A percentile compares a stretch with the other conserved stretches of the same genome.
Evolutionary conservation across 1,284 basidiomycete genomes (phyloP).

Genomic region (Golubevia pallescens): DNA sequence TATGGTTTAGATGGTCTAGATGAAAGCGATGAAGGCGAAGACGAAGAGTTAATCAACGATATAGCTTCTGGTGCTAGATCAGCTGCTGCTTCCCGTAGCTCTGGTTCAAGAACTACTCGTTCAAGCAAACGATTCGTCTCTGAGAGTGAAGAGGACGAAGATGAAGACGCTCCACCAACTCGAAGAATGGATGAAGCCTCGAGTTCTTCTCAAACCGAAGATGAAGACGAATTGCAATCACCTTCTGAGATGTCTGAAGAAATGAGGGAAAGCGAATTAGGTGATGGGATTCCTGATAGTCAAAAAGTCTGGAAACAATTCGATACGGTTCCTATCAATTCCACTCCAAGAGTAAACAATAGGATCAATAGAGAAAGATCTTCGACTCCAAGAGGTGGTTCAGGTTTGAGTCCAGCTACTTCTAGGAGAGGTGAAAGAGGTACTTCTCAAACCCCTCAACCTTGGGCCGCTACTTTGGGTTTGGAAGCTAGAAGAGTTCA

Average conservation of each 20-base stretch:
- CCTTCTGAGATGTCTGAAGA: background rate
- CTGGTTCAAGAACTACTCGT: background rate
- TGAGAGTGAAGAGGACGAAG: conserved; percentile 8
- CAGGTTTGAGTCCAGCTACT: no score
- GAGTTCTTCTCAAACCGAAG: background rate
- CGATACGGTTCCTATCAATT: background rate
- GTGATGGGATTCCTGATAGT: background rate
- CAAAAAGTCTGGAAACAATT: background rate
- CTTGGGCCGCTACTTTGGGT: conserved; percentile 21
- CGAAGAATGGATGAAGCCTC: conserved; percentile 12
- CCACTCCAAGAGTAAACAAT: background rate
- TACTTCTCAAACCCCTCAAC: conserved; percentile 3
- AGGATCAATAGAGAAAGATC: background rate
- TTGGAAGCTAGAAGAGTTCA: conserved; percentile 51
- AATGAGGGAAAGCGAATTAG: background rate
- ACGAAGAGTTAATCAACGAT: conserved; percentile 23
- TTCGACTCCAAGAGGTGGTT: no score
- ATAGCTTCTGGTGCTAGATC: background rate
- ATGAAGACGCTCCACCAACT: conserved; percentile 15
- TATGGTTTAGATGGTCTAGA: conserved; percentile 63
- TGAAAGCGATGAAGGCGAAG: conserved; percentile 41
- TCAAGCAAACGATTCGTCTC: background rate
- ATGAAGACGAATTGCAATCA: background rate
- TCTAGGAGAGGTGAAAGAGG: no score
- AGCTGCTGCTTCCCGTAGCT: conserved; percentile 1